A percentile compares a stretch with the other conserved stretches of the same genome.
These are phyloP conservation scores for Heimioporus sp. DNA, from an alignment of 768 basidiomycete species.

Conservation along the genomic window DNA sequence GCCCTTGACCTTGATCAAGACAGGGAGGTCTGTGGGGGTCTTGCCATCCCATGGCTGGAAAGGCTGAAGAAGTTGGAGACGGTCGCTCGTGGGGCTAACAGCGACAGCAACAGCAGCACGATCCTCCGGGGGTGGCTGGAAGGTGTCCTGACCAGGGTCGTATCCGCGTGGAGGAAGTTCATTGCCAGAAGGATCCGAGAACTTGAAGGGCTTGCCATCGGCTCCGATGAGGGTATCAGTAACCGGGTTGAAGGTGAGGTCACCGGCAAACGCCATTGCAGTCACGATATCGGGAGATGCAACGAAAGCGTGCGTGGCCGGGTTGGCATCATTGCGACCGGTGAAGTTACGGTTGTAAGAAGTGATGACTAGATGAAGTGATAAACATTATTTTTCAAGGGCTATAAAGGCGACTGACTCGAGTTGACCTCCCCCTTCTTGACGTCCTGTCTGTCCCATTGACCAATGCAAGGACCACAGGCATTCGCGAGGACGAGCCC, in stretches of 20 bases:
- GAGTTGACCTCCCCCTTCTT: slow-evolving; percentile 97
- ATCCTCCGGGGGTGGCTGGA: slow-evolving; percentile 90
- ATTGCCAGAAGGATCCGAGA: slow-evolving; percentile 85
- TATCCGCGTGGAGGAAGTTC: slow-evolving; percentile 96
- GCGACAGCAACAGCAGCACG: slow-evolving; percentile 83
- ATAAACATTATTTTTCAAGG: neutral
- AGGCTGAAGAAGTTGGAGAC: slow-evolving; percentile 86
- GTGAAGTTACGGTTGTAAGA: slow-evolving; percentile 99
- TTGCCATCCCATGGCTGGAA: slow-evolving; percentile 94
- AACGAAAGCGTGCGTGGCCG: slow-evolving; percentile 96
- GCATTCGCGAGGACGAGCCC: slow-evolving; percentile 97
- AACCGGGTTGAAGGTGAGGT: slow-evolving; percentile 94
- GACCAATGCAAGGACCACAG: slow-evolving; percentile 98
- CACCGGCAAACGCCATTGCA: slow-evolving; percentile 93
- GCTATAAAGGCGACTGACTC: slow-evolving; percentile 49
- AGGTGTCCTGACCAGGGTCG: slow-evolving; percentile 96
- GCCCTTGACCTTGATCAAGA: slow-evolving; percentile 98
- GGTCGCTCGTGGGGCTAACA: slow-evolving; percentile 80
- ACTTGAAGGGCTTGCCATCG: slow-evolving; percentile 97
- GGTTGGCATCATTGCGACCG: slow-evolving; percentile 99
- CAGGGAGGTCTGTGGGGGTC: slow-evolving; percentile 82
- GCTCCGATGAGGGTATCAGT: slow-evolving; percentile 84
- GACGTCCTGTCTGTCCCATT: slow-evolving; percentile 97
- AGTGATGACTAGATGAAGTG: slow-evolving; percentile 70
- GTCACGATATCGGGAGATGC: slow-evolving; percentile 95